Base-by-base conservation (phyloP, 2,329 filamentous ascomycete genomes). In the Corynespora cassiicola region DNA sequence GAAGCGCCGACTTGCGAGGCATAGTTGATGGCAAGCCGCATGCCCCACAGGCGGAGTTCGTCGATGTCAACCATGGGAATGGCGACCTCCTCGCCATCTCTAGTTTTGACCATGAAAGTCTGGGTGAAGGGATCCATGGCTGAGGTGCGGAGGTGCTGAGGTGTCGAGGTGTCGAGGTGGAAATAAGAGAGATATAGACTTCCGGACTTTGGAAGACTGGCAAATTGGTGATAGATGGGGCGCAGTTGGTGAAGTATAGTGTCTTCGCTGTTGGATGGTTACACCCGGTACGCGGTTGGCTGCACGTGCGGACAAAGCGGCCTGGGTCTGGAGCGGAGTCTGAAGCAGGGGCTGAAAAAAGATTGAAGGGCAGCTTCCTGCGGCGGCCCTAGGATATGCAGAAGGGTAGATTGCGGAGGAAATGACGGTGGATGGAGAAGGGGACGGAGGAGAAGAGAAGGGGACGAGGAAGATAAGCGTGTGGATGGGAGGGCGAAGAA, bases 1-100 rank as follows among this genome's bases (percentile, higher is more conserved):
- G 80, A 81, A 16, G 86, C 81, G 19, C 88, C 88, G 34, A 90
- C 75, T 63, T 92, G 87, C 12, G 78, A 70, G 35, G 80, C 84
- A 61, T 85, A 88, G 68, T 84, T 85, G 73, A 88, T 82, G 60
- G 68, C 74, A 22, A 75, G 59, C 7, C 69, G 68, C 40, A 74
- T 64, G 42, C 72, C 73, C 58, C 78, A 78, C 41, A 70, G 63
- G 36, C 75, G 64, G 32, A 73, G 74, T 4, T 46, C 36, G 50
- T 81, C 65, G 24, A 85, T 42, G 3, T 66, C 58, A 7, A 47
- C 30, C 41, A 84, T 63, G 27, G 61, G 52, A 24, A 76, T 55
- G 1, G 60, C 49, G 45, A 79, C 59, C 1, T 65, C 50, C 1
- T 61, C 66, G 16, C 75, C 75, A 58, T 82, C 70, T 63, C 57